Base-by-base conservation (phyloP, 2,329 filamentous ascomycete genomes). In the Ceratocystis albifundus region DNA sequence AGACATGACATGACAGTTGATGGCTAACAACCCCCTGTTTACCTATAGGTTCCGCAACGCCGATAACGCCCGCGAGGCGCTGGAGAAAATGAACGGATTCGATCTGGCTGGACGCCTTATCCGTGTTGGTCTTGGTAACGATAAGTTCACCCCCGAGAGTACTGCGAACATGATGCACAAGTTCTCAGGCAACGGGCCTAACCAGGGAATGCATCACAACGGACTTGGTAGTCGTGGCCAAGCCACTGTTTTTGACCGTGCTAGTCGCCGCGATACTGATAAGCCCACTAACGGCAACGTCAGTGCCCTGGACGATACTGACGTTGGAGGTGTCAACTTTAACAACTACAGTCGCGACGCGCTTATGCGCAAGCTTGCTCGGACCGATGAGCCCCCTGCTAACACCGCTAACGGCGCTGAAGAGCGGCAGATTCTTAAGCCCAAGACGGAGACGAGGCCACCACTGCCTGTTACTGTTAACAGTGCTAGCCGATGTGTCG, bases 1-100 rank as follows among this genome's bases (percentile, higher is more conserved):
- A 41, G 22, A 53, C 20, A 25, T 20, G 36, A 41, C 1, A 41
- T 15, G 22, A 53, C 20, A 25, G 20, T 46, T 41, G 55, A 61
- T 10, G 32, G 67, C 77, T 82, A 72, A 82, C 73, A 20, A 12
- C 53, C 0, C 0, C 6, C 20, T 8, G 17, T 32, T 22, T 61
- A 6, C 8, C 61, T n/a, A 7, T 69, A 96, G 91, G 74, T 96
- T 95, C 77, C 87, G 88, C 73, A 89, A 97, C 74, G 91, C 93
- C 68, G 85, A 85, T 70, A 87, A 96, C 77, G 94, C 94, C 74
- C 90, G 93, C 74, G 90, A 96, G 76, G 95, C 94, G 69, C 81
- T 99, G 70, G 91, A 96, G 77, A 96, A 96, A 79, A 96, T 99
- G 93, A 99, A 99, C 78, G 92, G 93, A 70, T 99, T 97, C 79